Evolutionary conservation across 2,329 filamentous ascomycete species (phyloP).

Genomic region (Rutstroemia sp.): DNA sequence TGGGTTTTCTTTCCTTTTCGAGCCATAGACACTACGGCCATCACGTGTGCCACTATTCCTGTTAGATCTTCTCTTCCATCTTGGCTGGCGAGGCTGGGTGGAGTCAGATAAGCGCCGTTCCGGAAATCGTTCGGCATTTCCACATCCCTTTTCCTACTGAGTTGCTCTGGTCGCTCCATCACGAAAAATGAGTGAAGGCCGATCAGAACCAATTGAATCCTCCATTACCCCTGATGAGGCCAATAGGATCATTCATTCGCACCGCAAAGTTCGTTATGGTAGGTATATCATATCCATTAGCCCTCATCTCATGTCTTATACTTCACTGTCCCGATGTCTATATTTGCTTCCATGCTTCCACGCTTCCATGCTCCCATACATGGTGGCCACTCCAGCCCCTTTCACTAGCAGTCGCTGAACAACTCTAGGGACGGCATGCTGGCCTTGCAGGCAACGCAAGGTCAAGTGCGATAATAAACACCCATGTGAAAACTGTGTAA

Average conservation of each 20-base stretch:
- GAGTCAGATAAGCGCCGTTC: conserved; percentile 7
- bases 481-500: conserved; percentile 61
- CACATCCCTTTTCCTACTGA: background rate
- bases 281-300: conserved; percentile 26
- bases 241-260: conserved; percentile 61
- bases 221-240: conserved; percentile 47
- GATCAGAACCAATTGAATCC: conserved; percentile 16
- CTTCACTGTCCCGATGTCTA: background rate
- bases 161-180: conserved; percentile 4
- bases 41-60: conserved; percentile 1
- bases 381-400: background rate
- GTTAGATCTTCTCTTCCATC: background rate
- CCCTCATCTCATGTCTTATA: background rate
- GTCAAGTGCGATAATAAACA: conserved; percentile 64
- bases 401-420: conserved; percentile 9
- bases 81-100: background rate
- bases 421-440: conserved; percentile 37
- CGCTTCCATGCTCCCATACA: background rate
- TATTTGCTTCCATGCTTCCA: background rate
- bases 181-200: conserved; percentile 18
- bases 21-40: background rate
- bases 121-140: conserved; percentile 9
- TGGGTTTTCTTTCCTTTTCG: background rate
- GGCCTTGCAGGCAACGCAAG: conserved; percentile 61
- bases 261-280: conserved; percentile 63